These are phyloP conservation scores for Puya raimondii DNA, from an alignment of 176 grass and related monocot genomes.

Conservation along the genomic window DNA sequence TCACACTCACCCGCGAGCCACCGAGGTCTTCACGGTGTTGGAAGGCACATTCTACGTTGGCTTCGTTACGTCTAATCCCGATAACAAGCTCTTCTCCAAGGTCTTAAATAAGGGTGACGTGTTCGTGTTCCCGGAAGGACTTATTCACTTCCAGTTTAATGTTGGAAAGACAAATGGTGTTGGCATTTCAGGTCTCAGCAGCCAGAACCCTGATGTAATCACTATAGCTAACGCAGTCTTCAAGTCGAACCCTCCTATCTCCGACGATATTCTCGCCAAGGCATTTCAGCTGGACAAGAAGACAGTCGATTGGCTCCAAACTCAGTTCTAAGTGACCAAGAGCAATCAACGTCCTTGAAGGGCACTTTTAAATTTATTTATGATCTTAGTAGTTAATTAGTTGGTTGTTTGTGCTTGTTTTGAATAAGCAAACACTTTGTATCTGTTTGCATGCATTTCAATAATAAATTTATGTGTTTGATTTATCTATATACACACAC, in stretches of 20 bases:
- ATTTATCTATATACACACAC: too few species aligned
- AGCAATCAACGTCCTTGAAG: not conserved
- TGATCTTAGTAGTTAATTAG: too few species aligned
- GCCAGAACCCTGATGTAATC: slow-evolving; percentile 29
- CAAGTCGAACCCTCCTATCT: slow-evolving; percentile 13
- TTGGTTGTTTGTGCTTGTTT: too few species aligned
- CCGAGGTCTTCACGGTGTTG: slow-evolving; percentile 48
- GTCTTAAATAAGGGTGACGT: slow-evolving; percentile 38
- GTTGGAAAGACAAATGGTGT: slow-evolving; percentile 1
- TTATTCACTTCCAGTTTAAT: slow-evolving; percentile 42
- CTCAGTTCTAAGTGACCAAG: slow-evolving; percentile 1
- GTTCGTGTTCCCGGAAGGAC: slow-evolving; percentile 24
- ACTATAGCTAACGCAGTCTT: slow-evolving; percentile 23
- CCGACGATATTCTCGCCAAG: slow-evolving; percentile 25
- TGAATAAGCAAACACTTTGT: too few species aligned
- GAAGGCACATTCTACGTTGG: slow-evolving; percentile 44
- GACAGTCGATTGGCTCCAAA: slow-evolving; percentile 22
- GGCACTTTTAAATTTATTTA: too few species aligned
- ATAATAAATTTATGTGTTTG: too few species aligned
- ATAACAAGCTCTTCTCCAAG: slow-evolving; percentile 44
- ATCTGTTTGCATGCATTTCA: too few species aligned
- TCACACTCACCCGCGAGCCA: slow-evolving; percentile 52
- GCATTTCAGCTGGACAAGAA: slow-evolving; percentile 32
- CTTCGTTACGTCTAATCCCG: slow-evolving; percentile 38
- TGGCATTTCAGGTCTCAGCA: slow-evolving; percentile 24